Evolutionary conservation across 1,139 yeast species (phyloP), one percentile per base, ranked within the genome.

Genomic region (Candida dubliniensis): DNA sequence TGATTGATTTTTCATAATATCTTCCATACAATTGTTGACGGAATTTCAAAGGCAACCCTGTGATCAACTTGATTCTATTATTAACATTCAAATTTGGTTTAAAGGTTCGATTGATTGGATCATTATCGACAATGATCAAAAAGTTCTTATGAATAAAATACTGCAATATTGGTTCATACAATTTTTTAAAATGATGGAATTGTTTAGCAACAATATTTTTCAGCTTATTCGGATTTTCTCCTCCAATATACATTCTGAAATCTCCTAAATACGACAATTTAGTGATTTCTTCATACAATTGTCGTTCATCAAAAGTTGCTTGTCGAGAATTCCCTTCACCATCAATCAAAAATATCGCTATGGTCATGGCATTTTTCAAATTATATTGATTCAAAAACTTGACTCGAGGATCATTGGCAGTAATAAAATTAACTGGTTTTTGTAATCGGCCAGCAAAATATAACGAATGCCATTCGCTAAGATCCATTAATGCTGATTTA

Each of bases 371-470:
- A 48, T 84, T 84, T 47, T 82, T 76, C 48, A 93, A 69, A 59
- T 93, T 95, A 48, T 77, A 79, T 57, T 87, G 93, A 56, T 88
- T 86, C 54, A 87, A 74, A 46, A 82, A 76, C 48, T 80, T 72
- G 11, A 87, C 72, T 54, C 76, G 70, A 6, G 47, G 38, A 34
- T 56, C 61, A 4, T 82, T 81, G 18, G 52, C 52, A 45, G 80
- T 75, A 34, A 91, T 63, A 31, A 87, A 77, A 51, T 87, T 84
- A 9, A 93, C 96, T 0, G 99, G 99, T 59, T 93, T 93, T 56
- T 93, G 99, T 48, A 95, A 69, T 50, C 99, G 73, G 1, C 99
- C 99, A 0, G 98, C 96, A 31, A 93, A 61, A 57, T 93, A 93
- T 53, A 93, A 76, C 0, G 93, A 79, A 30, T 81, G 72, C 99